Evolutionary conservation across 805 yeast genomes (phyloP).

Genomic region (Pichia pseudocactophila): DNA sequence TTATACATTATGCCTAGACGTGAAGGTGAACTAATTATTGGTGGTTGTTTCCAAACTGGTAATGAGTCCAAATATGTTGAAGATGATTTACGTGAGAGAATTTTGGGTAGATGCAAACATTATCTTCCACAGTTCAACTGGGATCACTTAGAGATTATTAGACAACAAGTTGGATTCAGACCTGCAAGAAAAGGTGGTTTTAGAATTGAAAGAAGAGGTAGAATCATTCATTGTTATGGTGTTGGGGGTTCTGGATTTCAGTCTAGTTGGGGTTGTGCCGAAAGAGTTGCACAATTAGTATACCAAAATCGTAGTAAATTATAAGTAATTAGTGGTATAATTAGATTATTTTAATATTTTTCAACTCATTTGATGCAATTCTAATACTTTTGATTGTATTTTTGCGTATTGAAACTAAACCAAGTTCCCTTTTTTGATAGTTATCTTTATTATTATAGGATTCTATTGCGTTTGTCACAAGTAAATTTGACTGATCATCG

Average conservation of each 20-base stretch:
- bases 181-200: slow-evolving; percentile 58
- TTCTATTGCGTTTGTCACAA: slow-evolving; percentile 33
- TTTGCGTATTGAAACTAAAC: slow-evolving; percentile 46
- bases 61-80: slow-evolving; percentile 27
- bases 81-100: slow-evolving; percentile 36
- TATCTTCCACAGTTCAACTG: slow-evolving; percentile 33
- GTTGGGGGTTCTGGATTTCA: slow-evolving; percentile 39
- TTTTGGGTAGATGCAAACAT: slow-evolving; percentile 35
- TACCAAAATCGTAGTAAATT: not conserved
- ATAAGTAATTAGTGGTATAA: not conserved
- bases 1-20: slow-evolving; percentile 57
- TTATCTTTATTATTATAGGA: slow-evolving; percentile 5
- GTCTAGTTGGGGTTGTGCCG: slow-evolving; percentile 55
- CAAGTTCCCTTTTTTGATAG: slow-evolving; percentile 31
- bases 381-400: slow-evolving; percentile 27
- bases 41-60: slow-evolving; percentile 34
- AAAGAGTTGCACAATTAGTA: slow-evolving; percentile 29
- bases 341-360: not conserved
- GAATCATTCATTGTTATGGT: slow-evolving; percentile 49
- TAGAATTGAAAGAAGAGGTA: slow-evolving; percentile 36
- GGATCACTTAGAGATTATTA: slow-evolving; percentile 35
- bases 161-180: slow-evolving; percentile 53
- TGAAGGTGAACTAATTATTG: slow-evolving; percentile 61
- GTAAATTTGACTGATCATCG: slow-evolving; percentile 35
- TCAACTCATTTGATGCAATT: slow-evolving; percentile 19